These are phyloP conservation scores for Triangularia verruculosa DNA, from an alignment of 2,329 filamentous ascomycete genomes.

Conservation along the genomic window DNA sequence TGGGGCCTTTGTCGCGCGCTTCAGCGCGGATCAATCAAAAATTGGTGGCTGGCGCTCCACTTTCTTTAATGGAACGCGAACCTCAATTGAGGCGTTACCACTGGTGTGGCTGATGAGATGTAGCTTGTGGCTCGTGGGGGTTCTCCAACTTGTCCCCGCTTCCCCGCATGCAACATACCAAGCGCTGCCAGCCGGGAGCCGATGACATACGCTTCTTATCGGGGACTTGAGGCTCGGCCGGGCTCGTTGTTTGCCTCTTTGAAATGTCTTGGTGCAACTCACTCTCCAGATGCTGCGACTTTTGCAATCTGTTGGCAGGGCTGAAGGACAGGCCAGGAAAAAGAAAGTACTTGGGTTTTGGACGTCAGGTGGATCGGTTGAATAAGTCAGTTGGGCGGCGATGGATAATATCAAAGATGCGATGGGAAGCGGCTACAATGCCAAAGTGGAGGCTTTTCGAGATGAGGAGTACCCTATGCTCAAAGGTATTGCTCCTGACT, in stretches of 20 bases:
- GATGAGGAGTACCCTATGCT: conserved; percentile 67
- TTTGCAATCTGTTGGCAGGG: background rate
- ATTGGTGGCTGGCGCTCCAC: conserved; percentile 5
- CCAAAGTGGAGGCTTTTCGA: conserved; percentile 56
- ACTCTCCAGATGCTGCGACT: background rate
- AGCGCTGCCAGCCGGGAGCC: conserved; percentile 8
- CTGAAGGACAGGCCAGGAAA: background rate
- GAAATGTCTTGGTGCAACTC: background rate
- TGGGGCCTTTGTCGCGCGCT: conserved; percentile 21
- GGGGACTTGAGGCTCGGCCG: background rate
- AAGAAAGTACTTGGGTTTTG: background rate
- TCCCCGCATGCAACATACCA: conserved; percentile 11
- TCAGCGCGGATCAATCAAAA: conserved; percentile 27
- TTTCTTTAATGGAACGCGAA: background rate
- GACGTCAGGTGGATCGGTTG: background rate
- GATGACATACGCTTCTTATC: conserved; percentile 11
- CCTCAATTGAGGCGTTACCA: background rate
- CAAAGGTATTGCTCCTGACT: conserved; percentile 45
- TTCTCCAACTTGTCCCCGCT: conserved; percentile 10
- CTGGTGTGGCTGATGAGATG: background rate
- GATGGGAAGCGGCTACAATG: conserved; percentile 49
- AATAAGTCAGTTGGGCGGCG: background rate
- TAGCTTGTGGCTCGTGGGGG: conserved; percentile 1
- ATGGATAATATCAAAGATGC: conserved; percentile 8
- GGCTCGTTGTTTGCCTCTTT: background rate